phyloP scores from a whole-genome alignment of 208 protist species.

The Ichthyophonus hoferi region DNA sequence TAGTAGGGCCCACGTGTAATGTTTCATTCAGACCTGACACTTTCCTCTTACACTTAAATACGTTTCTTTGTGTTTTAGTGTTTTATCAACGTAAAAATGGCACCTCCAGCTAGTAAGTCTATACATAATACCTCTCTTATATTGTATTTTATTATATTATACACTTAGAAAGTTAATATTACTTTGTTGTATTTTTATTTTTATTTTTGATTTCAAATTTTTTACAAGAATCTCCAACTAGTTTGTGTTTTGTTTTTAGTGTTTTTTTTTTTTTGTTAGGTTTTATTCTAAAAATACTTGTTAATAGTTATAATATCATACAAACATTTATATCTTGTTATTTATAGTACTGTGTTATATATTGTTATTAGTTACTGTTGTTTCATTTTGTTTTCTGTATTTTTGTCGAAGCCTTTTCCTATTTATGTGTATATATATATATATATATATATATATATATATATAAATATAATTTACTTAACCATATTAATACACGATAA shows the following conservation, averaged over 20 bases:
- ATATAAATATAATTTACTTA: background rate
- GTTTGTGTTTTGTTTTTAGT: background rate
- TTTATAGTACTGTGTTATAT: background rate
- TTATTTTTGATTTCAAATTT: background rate
- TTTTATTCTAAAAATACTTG: background rate
- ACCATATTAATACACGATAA: background rate
- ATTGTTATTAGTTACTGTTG: background rate
- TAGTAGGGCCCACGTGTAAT: too few species aligned
- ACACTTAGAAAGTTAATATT: background rate
- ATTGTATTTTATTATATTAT: background rate
- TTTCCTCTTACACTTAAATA: too few species aligned
- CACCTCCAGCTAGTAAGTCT: too few species aligned
- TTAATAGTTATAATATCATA: background rate
- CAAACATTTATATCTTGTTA: too few species aligned
- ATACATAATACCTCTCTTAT: background rate
- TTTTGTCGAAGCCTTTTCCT: background rate
- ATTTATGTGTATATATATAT: background rate
- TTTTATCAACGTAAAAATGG: too few species aligned
- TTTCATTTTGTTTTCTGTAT: background rate
- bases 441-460: background rate
- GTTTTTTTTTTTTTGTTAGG: too few species aligned
- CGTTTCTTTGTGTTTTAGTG: too few species aligned
- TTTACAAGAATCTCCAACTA: background rate
- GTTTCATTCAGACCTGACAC: too few species aligned
- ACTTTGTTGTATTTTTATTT: background rate